Evolutionary conservation across 805 yeast genomes (phyloP).

Genomic region (Metschnikowia amazonensis): DNA sequence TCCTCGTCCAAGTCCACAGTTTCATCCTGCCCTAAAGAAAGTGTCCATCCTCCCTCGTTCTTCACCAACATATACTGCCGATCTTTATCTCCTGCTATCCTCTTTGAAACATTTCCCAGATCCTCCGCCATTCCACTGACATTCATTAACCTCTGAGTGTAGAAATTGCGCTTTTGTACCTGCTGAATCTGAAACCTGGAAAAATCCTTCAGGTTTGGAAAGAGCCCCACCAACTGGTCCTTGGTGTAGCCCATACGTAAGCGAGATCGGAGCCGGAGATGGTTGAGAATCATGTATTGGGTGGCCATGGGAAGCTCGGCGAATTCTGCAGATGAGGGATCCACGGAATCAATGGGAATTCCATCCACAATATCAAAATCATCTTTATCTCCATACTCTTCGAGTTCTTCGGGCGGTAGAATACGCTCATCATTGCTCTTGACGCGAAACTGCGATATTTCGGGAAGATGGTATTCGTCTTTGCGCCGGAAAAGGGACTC

Average conservation of each 20-base stretch:
- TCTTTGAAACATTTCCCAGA: slow-evolving; percentile 40
- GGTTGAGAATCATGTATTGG: slow-evolving; percentile 83
- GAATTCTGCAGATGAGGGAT: slow-evolving; percentile 81
- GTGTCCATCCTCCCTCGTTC: slow-evolving; percentile 80
- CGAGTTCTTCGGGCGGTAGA: slow-evolving; percentile 68
- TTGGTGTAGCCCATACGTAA: slow-evolving; percentile 93
- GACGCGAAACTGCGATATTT: slow-evolving; percentile 52
- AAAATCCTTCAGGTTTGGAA: slow-evolving; percentile 84
- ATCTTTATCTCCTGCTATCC: slow-evolving; percentile 83
- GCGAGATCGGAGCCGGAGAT: slow-evolving; percentile 77
- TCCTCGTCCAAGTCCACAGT: slow-evolving; percentile 48
- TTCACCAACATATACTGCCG: slow-evolving; percentile 69
- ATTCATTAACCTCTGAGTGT: slow-evolving; percentile 83
- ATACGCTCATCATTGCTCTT: slow-evolving; percentile 65
- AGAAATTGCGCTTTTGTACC: slow-evolving; percentile 86
- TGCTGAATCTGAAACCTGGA: slow-evolving; percentile 89
- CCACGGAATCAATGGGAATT: slow-evolving; percentile 66
- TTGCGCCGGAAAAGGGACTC: slow-evolving; percentile 41
- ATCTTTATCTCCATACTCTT: slow-evolving; percentile 44
- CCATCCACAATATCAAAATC: slow-evolving; percentile 56
- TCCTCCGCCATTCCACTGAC: slow-evolving; percentile 73
- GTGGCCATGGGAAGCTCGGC: slow-evolving; percentile 73
- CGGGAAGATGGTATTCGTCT: slow-evolving; percentile 88
- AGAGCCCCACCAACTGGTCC: slow-evolving; percentile 76
- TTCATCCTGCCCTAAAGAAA: slow-evolving; percentile 48